These are phyloP conservation scores for Talaromyces verruculosus DNA, from an alignment of 2,329 filamentous ascomycete genomes.

Conservation along the genomic window DNA sequence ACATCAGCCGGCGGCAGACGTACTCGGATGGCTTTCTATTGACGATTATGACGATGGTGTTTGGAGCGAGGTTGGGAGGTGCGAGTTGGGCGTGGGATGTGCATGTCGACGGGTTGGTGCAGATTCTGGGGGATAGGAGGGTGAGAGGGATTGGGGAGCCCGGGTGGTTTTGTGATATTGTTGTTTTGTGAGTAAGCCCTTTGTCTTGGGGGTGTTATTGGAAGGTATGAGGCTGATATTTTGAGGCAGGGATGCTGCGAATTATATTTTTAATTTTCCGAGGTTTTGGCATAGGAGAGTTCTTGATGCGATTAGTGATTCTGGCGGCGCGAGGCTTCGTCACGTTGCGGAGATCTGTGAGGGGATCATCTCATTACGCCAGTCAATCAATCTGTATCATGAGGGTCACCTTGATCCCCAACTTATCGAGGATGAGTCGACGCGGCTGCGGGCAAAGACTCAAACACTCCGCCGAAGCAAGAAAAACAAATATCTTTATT, in stretches of 20 bases:
- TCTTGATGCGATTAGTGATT: slow-evolving; percentile 6
- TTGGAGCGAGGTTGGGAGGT: slow-evolving; percentile 26
- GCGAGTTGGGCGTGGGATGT: slow-evolving; percentile 25
- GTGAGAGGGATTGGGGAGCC: neutral
- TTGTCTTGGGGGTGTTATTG: neutral
- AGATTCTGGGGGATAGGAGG: slow-evolving; percentile 3
- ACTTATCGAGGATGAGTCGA: neutral
- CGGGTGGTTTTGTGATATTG: slow-evolving; percentile 13
- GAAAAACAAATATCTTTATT: slow-evolving; percentile 2
- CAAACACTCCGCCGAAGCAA: neutral
- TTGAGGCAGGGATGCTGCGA: slow-evolving; percentile 27
- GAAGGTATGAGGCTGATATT: slow-evolving; percentile 16
- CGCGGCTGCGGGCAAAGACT: neutral
- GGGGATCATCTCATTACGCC: neutral
- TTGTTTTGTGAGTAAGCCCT: neutral
- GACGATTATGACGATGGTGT: slow-evolving; percentile 29
- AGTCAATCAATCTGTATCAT: slow-evolving; percentile 4
- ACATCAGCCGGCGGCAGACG: slow-evolving; percentile 22
- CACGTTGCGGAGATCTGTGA: slow-evolving; percentile 5
- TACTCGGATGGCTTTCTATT: slow-evolving; percentile 28
- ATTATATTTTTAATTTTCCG: slow-evolving; percentile 28
- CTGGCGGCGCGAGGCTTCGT: slow-evolving; percentile 10
- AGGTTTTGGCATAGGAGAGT: slow-evolving; percentile 22
- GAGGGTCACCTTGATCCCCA: neutral
- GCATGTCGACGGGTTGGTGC: slow-evolving; percentile 14